These are phyloP conservation scores for Phytopythium aichiense DNA, from an alignment of 352 stramenopile species.

Conservation along the genomic window DNA sequence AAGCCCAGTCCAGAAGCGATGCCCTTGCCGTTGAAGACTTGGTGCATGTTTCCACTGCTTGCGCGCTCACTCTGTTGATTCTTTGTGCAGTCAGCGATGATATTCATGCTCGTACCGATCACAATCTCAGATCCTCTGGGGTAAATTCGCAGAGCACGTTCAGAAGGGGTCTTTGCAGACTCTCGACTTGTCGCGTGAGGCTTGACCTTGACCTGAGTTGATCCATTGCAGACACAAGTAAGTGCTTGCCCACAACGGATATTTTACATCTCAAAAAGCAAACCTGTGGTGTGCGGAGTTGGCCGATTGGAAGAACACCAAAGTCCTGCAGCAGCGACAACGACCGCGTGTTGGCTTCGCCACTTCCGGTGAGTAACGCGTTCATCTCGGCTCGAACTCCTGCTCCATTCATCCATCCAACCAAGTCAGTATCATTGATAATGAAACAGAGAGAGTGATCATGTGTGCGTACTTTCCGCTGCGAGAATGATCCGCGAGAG, in stretches of 20 bases:
- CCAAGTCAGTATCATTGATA: neutral
- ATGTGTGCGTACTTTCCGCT: constrained; percentile 22
- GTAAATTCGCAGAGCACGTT: neutral
- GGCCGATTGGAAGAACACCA: neutral
- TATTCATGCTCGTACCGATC: neutral
- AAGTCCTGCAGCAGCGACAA: neutral
- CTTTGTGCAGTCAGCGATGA: neutral
- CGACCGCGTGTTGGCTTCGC: neutral
- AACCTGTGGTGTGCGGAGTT: neutral
- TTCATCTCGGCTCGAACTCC: constrained; percentile 3
- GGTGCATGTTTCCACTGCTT: neutral
- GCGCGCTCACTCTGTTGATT: neutral
- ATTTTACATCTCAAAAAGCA: neutral
- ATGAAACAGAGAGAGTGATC: no score
- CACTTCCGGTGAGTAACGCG: neutral
- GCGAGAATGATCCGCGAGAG: constrained; percentile 38
- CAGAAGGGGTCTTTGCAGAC: neutral
- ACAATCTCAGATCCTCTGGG: neutral
- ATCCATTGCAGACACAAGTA: neutral
- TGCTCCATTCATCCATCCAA: neutral
- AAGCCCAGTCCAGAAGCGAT: neutral
- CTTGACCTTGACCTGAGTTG: neutral
- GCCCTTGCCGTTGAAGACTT: no score
- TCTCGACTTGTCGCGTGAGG: no score
- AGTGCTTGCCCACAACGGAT: neutral